These are phyloP conservation scores for Globisporangium echinulatum DNA, from an alignment of 352 stramenopile genomes.

Conservation along the genomic window DNA sequence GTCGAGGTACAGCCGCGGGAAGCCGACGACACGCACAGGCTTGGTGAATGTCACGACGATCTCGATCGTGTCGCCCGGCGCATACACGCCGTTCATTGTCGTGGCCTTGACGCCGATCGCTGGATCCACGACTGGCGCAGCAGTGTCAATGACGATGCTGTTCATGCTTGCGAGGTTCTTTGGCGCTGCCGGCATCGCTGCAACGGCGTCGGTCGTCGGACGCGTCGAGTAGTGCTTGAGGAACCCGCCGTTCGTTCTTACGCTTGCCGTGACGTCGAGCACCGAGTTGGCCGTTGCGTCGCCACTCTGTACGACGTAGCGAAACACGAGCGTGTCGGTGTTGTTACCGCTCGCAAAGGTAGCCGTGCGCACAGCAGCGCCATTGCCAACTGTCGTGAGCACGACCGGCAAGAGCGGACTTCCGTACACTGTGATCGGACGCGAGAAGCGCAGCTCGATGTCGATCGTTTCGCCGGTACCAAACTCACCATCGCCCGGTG, in stretches of 20 bases:
- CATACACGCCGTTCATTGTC: constrained; percentile 52
- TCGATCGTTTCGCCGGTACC: constrained; percentile 57
- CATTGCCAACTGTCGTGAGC: constrained; percentile 36
- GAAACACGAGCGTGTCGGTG: constrained; percentile 54
- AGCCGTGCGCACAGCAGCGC: constrained; percentile 26
- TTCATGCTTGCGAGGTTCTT: constrained; percentile 51
- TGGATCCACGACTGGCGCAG: constrained; percentile 44
- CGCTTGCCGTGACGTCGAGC: constrained; percentile 44
- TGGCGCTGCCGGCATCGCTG: constrained; percentile 37
- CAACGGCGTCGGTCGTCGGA: constrained; percentile 48
- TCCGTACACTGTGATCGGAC: constrained; percentile 59
- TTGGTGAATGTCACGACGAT: constrained; percentile 76
- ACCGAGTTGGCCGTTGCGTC: constrained; percentile 26
- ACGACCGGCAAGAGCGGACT: constrained; percentile 38
- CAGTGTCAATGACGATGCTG: constrained; percentile 57
- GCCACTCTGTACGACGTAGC: constrained; percentile 59
- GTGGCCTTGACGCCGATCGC: constrained; percentile 44
- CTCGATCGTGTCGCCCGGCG: constrained; percentile 55
- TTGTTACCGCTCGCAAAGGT: constrained; percentile 61
- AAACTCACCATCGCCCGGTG: constrained; percentile 61
- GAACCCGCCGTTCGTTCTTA: constrained; percentile 58
- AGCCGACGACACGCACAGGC: constrained; percentile 53
- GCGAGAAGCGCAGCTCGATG: constrained; percentile 53
- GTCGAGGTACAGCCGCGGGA: constrained; percentile 66
- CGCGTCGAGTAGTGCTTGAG: constrained; percentile 69